Evolutionary conservation across 441 rosid species (phyloP), one percentile per base, ranked within the genome.

Genomic region (Arabidopsis hybrid): DNA sequence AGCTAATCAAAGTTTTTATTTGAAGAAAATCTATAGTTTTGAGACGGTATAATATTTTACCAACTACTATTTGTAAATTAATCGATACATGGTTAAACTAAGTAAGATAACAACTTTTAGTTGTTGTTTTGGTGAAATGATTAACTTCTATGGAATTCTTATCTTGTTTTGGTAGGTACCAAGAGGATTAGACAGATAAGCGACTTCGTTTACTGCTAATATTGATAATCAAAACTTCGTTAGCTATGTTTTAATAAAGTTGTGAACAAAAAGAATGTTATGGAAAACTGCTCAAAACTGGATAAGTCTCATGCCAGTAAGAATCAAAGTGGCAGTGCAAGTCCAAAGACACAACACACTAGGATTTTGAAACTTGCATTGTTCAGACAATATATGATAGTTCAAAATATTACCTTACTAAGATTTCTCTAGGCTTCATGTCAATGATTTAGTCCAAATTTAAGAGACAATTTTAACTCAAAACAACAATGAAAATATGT

Each of bases 51-150:
- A 49, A 18, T 18, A 38, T 26, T 51, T 51, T 38, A 67, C 39
- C 71, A 39, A 53, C 17, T 17, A 53, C 29, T 40, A 8, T 3
- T 8, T 6, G 16, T 10, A 49, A 46, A 2, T 1, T 6, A 34
- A 51, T 36, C 2, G n/a, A 38, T 12, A 35, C 16, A 18, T 18
- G 13, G 35, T 3, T 17, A 50, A 32, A 18, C 11, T 51, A 35
- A 65, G 32, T 21, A 21, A 21, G 26, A 12, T 7, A n/a, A 21
- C 38, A 39, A 26, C 61, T 67, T 67, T 53, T 26, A 40, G 51
- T 14, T 40, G 42, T 42, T 56, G 53, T 31, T 56, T 35, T 7
- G 47, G 47, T 65, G 21, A 65, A 18, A 35, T 60, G 65, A 21
- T 31, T 34, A 39, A 16, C 8, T 14, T 11, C 9, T 21, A 39